phyloP scores from a whole-genome alignment of 2,329 filamentous ascomycete genomes.

The Ophiostoma novo-ulmi region DNA sequence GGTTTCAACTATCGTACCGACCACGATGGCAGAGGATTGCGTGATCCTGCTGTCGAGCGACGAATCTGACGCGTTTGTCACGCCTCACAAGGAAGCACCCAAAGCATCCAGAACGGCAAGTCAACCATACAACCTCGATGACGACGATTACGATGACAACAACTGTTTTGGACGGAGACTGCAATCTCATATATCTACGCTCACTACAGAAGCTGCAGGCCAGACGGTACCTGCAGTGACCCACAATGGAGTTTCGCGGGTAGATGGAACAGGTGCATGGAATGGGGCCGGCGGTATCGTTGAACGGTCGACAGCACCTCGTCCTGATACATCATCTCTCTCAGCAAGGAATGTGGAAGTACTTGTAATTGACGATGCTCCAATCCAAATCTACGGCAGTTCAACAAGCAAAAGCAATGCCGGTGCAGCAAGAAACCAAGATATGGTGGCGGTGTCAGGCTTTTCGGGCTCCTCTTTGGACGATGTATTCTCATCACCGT shows the following conservation, averaged over 20 bases:
- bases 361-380: conserved; percentile 17
- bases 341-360: background rate
- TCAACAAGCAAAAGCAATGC: background rate
- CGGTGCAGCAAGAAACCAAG: background rate
- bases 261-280: background rate
- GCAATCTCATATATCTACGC: background rate
- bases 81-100: conserved; percentile 13
- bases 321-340: too few species aligned
- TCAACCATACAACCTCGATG: background rate
- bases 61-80: conserved; percentile 16
- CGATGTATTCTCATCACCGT: conserved; percentile 5
- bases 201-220: background rate
- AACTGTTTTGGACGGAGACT: background rate
- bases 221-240: background rate
- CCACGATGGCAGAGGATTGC: conserved; percentile 19
- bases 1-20: background rate
- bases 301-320: background rate
- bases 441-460: background rate
- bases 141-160: conserved; percentile 4
- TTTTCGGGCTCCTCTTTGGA: conserved; percentile 4
- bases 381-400: background rate
- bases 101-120: background rate
- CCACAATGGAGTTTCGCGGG: background rate
- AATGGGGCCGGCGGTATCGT: background rate
- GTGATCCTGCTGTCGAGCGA: conserved; percentile 23